Evolutionary conservation across 2,329 filamentous ascomycete species (phyloP), one percentile per base, ranked within the genome.

Genomic region (Pseudocercospora vitis): DNA sequence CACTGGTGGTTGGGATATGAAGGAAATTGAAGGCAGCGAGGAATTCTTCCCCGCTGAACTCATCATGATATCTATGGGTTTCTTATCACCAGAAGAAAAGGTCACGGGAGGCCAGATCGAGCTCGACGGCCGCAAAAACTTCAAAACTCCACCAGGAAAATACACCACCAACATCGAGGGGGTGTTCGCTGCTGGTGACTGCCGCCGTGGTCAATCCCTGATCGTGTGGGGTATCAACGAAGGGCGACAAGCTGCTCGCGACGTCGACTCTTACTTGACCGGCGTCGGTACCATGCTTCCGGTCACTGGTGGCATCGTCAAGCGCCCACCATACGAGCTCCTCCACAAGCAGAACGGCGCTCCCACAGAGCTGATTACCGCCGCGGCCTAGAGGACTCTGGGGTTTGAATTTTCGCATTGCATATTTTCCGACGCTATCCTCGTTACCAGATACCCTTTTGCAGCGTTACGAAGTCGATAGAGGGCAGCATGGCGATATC

Each of bases 221-320:
- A 96, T 97, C 74, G 91, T 97, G 62, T 97, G 91, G 90, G 92
- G 91, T 71, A 97, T 97, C 79, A 97, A 97, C 71, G 92, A 97
- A 76, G 92, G 92, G 67, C 88, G 92, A 65, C 89, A 94, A 77
- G 87, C 88, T 65, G 92, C 92, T 66, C 88, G 92, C 58, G 91
- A 97, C 73, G 88, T 96, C 52, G 92, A 97, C 72, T 74, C 89
- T 48, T 96, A 84, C 79, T 86, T 97, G 39, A 89, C 88, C 73
- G 83, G 87, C 59, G 82, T 76, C 50, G 78, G 83, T 68, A 91
- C 88, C 54, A 82, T 82, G 68, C 81, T 97, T 44, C 92, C 92
- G 7, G 88, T 95, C 51, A 95, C 91, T 28, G 92, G 92, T 69
- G 92, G 92, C 71, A 96, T 97, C 64, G 81, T 96, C 62, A 94